These are phyloP conservation scores for Artemisia argyi DNA, from an alignment of 129 eudicot species.

Conservation along the genomic window DNA sequence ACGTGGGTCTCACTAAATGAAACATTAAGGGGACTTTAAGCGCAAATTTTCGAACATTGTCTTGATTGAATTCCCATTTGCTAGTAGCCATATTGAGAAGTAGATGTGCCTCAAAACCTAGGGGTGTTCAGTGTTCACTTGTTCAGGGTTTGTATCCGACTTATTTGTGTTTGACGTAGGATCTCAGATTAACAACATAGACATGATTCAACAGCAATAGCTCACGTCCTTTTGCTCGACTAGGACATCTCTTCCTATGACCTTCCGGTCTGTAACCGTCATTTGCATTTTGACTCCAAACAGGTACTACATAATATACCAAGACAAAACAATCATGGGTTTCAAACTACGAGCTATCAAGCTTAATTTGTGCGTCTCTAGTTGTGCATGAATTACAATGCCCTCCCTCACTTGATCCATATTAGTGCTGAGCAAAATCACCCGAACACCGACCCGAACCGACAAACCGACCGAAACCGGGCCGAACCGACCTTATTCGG, in stretches of 20 bases:
- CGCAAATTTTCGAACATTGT: not conserved
- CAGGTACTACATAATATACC: not conserved
- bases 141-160: not conserved
- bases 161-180: not conserved
- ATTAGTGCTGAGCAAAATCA: too few species aligned
- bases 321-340: not conserved
- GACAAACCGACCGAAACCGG: too few species aligned
- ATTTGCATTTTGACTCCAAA: not conserved
- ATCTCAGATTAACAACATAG: not conserved
- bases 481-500: too few species aligned
- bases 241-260: conserved; percentile 1
- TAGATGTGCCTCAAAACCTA: not conserved
- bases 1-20: not conserved
- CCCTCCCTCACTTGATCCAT: not conserved
- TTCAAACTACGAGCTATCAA: conserved; percentile 4
- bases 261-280: not conserved
- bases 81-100: not conserved
- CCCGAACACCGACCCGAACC: too few species aligned
- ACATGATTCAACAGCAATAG: conserved; percentile 5
- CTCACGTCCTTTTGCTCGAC: not conserved
- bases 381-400: not conserved
- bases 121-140: not conserved
- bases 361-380: too few species aligned
- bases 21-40: not conserved
- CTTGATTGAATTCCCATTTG: not conserved